Evolutionary conservation across 148 eudicot genomes (phyloP).

Genomic region (Heliosperma pusillum): DNA sequence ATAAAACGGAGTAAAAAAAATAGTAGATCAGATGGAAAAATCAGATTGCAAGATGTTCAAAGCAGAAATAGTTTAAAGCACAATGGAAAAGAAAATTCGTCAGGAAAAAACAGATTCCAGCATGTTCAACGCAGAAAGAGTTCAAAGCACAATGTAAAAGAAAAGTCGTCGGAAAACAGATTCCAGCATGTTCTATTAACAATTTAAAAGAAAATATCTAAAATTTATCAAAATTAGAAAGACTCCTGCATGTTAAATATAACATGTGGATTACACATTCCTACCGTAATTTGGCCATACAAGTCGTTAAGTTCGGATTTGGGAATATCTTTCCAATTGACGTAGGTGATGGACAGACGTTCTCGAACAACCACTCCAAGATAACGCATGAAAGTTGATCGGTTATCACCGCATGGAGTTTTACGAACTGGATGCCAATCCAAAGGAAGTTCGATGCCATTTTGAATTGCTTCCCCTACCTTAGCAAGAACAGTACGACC

Average conservation of each 20-base stretch:
- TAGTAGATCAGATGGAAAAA: no score
- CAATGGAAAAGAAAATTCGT: no score
- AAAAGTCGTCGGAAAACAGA: no score
- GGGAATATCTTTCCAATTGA: not conserved
- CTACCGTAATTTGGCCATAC: not conserved
- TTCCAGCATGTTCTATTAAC: no score
- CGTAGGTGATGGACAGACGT: not conserved
- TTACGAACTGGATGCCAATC: slow-evolving; percentile 1
- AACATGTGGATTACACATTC: not conserved
- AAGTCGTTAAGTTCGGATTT: not conserved
- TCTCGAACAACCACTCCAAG: slow-evolving; percentile 4
- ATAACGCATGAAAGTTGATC: not conserved
- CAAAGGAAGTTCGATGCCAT: not conserved
- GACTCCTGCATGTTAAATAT: not conserved
- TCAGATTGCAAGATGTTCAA: no score
- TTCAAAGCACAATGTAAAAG: not conserved
- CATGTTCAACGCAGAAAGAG: no score
- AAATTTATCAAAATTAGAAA: no score
- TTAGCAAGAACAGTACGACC: not conserved
- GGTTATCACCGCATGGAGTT: not conserved
- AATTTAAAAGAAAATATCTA: no score
- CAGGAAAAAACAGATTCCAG: no score
- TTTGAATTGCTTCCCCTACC: not conserved
- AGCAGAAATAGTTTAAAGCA: no score
- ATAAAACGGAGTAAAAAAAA: no score